Evolutionary conservation across 306 rosid species (phyloP), one percentile per base, ranked within the genome.

Genomic region (Quillaja saponaria): DNA sequence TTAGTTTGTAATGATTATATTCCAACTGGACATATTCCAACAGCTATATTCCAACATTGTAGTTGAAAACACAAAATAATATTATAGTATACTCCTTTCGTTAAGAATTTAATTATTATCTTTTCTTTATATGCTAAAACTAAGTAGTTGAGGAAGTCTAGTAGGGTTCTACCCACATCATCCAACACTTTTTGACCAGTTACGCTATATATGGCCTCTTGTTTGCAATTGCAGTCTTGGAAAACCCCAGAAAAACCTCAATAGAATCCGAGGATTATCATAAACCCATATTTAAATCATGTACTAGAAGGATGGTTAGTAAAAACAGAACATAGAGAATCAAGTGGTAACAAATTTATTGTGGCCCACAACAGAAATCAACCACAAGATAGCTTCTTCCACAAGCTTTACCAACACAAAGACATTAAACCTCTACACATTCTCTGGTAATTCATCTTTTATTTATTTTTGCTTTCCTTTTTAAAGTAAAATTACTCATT

Each of bases 251-350:
- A 67, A 8, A 58, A 64, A 40, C 61, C 83, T 46, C 83, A 81
- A 1, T 81, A 78, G 71, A 63, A 49, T 34, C 83, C 81, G 49
- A 83, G 87, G 14, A 71, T 78, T 41, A 55, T 81, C n/a, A 61
- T 21, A 21, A 81, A 81, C 41, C 73, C 83, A 3, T 83, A 81
- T 17, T 33, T 81, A n/a, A 67, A 75, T 9, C 39, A 74, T 13
- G 83, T 79, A 6, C 17, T 78, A 58, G 71, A 60, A 45, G 79
- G 81, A 12, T 81, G 86, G 81, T 69, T 73, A 7, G 78, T 78
- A 44, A 64, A 78, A 40, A 64, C 74, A 4, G 58, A 63, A 50
- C 62, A 49, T 13, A 55, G 71, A 75, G 46, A 59, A 13, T 63
- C 51, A 55, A 19, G 64, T 8, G 81, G 63, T 62, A 81, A 78